Base-by-base conservation (phyloP, 148 eudicot species). In the Rhododendron kiyosumense region DNA sequence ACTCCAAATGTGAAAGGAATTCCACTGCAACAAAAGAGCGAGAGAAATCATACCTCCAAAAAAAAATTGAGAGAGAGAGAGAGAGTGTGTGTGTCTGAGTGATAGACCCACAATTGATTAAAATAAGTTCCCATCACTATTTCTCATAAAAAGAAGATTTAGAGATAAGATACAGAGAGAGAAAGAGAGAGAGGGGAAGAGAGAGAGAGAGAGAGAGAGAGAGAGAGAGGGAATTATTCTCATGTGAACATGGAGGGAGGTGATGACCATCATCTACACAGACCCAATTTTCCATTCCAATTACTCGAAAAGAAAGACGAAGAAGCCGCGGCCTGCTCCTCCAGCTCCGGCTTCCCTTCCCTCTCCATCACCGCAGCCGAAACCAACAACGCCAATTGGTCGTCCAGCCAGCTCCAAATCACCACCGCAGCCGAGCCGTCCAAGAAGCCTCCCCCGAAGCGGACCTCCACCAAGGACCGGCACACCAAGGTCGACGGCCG, bases 401-500 rank as follows among this genome's bases (percentile, higher is more conserved):
- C 90, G 12, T 57, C 88, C 5, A 32, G 74, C 73, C 82, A 67
- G 41, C 76, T 71, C 38, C 88, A 51, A 30, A 79, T 74, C 28
- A 45, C 87, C 65, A 7, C 32, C 32, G 54, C 88, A 22, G 84
- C 85, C 13, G 92, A 89, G 65, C 49, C 91, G 0, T 79, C 94
- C 4, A 73, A 94, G 79, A 96, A 96, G 85, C 90, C 91, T 3
- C 91, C 94, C 0, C 95, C 96, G 0, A 96, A 95, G 87, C 85
- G 99, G 5, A 88, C 98, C 5, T 93, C 98, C 2, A 95, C 97
- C 9, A 96, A 95, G 81, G 99, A 96, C 86, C 93, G 99, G 0
- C 99, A 96, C 92, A 96, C 99, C 0, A 96, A 96, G 63, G 99
- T 96, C 17, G 99, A 96, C 88, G 99, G 99, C n/a, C 94, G 99